Percentiles rank a stretch among this genome's conserved stretches.
Conservation (phyloP, 192 early-diverging fungal genomes). For the Coemansia erecta region DNA sequence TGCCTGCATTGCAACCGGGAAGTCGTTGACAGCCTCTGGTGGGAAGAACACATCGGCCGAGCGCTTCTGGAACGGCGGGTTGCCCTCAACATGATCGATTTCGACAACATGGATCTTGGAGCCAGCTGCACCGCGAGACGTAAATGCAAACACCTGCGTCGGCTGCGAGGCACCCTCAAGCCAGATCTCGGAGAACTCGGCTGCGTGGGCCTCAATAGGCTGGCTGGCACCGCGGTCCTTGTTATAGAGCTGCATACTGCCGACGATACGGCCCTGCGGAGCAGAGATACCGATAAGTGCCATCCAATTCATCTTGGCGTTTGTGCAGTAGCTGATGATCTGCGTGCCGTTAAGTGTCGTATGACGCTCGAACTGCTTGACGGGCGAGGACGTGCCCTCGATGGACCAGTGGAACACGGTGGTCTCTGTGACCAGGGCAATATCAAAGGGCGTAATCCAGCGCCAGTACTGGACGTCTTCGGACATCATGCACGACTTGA, state of each 20-base stretch:
- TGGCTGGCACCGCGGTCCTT: conserved; percentile 91
- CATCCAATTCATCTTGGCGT: conserved; percentile 92
- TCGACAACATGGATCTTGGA: conserved; percentile 96
- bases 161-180: conserved; percentile 73
- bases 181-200: conserved; percentile 88
- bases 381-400: conserved; percentile 80
- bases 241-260: conserved; percentile 95
- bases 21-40: conserved; percentile 90
- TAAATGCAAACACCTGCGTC: conserved; percentile 91
- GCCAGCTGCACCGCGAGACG: conserved; percentile 73
- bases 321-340: conserved; percentile 95
- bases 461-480: conserved; percentile 94
- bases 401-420: conserved; percentile 97
- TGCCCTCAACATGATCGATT: conserved; percentile 92
- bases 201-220: conserved; percentile 94
- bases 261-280: conserved; percentile 84
- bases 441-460: conserved; percentile 83
- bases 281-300: conserved; percentile 93
- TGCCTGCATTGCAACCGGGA: conserved; percentile 96
- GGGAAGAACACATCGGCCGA: conserved; percentile 95
- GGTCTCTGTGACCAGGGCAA: conserved; percentile 86
- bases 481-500: conserved; percentile 88
- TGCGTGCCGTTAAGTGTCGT: conserved; percentile 77
- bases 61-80: conserved; percentile 85
- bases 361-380: conserved; percentile 94